Evolutionary conservation across 371 early-diverging fungal genomes (phyloP), one percentile per base, ranked within the genome.

Genomic region (Nosema muscidifuracis): DNA sequence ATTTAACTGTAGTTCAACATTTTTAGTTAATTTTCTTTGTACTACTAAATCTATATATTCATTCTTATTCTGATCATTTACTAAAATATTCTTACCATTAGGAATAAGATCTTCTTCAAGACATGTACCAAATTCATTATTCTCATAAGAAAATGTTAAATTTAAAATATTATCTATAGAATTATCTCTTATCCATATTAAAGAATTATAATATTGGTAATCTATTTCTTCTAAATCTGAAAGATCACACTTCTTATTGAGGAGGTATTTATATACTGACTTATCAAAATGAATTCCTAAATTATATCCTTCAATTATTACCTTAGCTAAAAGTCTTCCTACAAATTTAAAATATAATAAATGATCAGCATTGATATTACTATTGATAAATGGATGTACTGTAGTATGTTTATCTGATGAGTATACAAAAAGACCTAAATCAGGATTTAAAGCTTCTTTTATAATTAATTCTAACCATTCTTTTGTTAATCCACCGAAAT

Each of bases 391-490:
- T 38, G 95, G 95, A 82, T 94, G 94, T 80, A 94, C 93, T 0
- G 94, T 93, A 16, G 93, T 86, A 64, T 90, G 89, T 75, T 95
- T 94, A 0, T 89, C 90, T 0, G 95, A 93, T 3, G 94, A 91
- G 61, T 47, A 69, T 2, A 91, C 90, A 85, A 97, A 97, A 55
- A 97, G 85, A 4, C 94, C 95, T 78, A 94, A 94, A 82, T 94
- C 89, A 10, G 95, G 95, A 81, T 97, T 92, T 84, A 95, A 92
- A 92, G 95, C 94, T 79, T 94, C 92, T 58, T 92, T 86, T 7
- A 94, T 89, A 3, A 97, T 86, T 9, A 90, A 93, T 60, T 89
- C 88, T 87, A 92, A 94, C 95, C 95, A 97, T 84, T 97, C 98
- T 69, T 96, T 88, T 2, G 93, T 91, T 16, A 97, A 89, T 60